These are phyloP conservation scores for Lachnellula occidentalis DNA, from an alignment of 2,329 filamentous ascomycete genomes.

Conservation along the genomic window DNA sequence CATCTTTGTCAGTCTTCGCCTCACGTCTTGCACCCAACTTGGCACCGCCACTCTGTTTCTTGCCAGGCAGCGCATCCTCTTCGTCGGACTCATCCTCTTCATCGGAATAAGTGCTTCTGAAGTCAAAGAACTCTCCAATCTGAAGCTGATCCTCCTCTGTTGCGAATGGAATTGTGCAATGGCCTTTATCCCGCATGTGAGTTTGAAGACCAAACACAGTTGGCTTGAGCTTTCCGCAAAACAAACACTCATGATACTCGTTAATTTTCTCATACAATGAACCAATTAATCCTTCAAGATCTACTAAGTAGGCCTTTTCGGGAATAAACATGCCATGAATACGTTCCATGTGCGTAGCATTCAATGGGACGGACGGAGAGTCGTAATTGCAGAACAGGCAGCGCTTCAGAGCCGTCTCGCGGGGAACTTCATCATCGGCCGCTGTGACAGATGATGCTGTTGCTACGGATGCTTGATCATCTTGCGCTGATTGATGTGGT, in stretches of 20 bases:
- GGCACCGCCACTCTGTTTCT: constrained; percentile 52
- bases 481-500: constrained; percentile 20
- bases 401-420: constrained; percentile 30
- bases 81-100: constrained; percentile 57
- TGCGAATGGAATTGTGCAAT: constrained; percentile 93
- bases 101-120: constrained; percentile 91
- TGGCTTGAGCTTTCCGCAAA: constrained; percentile 77
- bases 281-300: constrained; percentile 74
- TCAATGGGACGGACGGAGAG: constrained; percentile 70
- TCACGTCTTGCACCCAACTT: constrained; percentile 62
- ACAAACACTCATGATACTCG: constrained; percentile 77
- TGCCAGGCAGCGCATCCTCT: constrained; percentile 45
- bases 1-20: constrained; percentile 46
- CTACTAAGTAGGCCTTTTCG: constrained; percentile 75
- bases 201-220: constrained; percentile 80
- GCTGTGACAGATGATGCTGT: constrained; percentile 23
- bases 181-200: constrained; percentile 94
- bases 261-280: constrained; percentile 77
- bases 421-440: constrained; percentile 40
- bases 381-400: constrained; percentile 93
- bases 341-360: constrained; percentile 82
- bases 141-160: constrained; percentile 87
- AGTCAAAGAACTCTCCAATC: constrained; percentile 96
- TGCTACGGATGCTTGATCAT: constrained; percentile 18
- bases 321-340: constrained; percentile 96